A percentile compares a stretch with the other conserved stretches of the same genome.
These are phyloP conservation scores for Hemerocallis citrina DNA, from an alignment of 106 monocot species.

Conservation along the genomic window DNA sequence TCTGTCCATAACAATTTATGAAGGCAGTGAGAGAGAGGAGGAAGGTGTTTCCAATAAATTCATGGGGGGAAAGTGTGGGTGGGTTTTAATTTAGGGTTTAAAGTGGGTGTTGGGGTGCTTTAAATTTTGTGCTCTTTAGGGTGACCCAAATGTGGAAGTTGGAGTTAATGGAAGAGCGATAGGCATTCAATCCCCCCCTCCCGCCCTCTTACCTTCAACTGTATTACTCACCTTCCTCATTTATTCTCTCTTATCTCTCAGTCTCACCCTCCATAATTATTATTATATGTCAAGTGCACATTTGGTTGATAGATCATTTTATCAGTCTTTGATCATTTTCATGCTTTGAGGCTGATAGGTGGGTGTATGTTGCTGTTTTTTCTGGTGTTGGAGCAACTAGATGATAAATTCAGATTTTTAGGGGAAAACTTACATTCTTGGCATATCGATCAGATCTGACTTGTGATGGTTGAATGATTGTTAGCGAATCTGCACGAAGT, in stretches of 20 bases:
- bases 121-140: slow-evolving; percentile 33
- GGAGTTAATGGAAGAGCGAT: slow-evolving; percentile 33
- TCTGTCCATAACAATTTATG: slow-evolving; percentile 4
- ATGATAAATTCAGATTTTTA: too few relatives aligned
- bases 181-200: slow-evolving; percentile 34
- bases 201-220: slow-evolving; percentile 46
- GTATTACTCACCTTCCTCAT: slow-evolving; percentile 9
- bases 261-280: slow-evolving; percentile 8
- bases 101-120: slow-evolving; percentile 53
- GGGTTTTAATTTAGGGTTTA: slow-evolving; percentile 31
- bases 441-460: too few relatives aligned
- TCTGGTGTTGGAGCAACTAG: too few relatives aligned
- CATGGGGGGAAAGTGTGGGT: slow-evolving; percentile 4
- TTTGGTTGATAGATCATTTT: too few relatives aligned
- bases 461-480: too few relatives aligned
- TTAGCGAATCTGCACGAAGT: too few relatives aligned
- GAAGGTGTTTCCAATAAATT: slow-evolving; percentile 16
- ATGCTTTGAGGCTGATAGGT: too few relatives aligned
- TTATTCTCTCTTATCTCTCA: slow-evolving; percentile 1
- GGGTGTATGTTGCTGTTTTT: too few relatives aligned
- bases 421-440: too few relatives aligned
- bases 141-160: slow-evolving; percentile 42
- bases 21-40: neutral
- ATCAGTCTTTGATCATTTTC: too few relatives aligned
- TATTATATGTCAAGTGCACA: too few relatives aligned